These are phyloP conservation scores for Metschnikowia dekortorum DNA, from an alignment of 805 yeast genomes.

Conservation along the genomic window DNA sequence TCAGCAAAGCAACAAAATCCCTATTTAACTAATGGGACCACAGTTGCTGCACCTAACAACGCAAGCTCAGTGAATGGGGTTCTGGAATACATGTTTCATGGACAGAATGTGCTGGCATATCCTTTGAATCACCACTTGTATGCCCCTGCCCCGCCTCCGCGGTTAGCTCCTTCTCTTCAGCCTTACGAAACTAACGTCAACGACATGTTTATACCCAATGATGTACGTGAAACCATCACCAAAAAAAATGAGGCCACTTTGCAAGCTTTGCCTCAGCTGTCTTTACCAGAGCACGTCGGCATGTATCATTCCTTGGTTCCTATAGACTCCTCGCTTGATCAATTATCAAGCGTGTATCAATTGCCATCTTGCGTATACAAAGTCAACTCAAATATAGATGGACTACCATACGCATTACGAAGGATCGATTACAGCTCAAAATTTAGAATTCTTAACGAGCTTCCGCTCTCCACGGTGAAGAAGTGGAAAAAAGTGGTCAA, in stretches of 20 bases:
- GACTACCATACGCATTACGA: constrained; percentile 70
- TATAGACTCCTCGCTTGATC: constrained; percentile 48
- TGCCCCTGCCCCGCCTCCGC: constrained; percentile 86
- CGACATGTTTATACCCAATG: constrained; percentile 66
- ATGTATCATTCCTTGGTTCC: constrained; percentile 81
- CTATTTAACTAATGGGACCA: constrained; percentile 16
- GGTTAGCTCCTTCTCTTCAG: constrained; percentile 52
- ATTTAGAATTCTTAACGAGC: constrained; percentile 41
- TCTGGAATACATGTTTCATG: constrained; percentile 14
- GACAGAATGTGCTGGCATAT: constrained; percentile 22
- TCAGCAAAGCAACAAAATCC: constrained; percentile 20
- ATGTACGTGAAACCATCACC: constrained; percentile 66
- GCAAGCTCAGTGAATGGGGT: constrained; percentile 6
- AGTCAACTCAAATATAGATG: constrained; percentile 74
- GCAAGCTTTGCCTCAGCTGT: constrained; percentile 50
- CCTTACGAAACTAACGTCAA: constrained; percentile 70
- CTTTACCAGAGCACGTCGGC: constrained; percentile 55
- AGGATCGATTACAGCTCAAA: constrained; percentile 49
- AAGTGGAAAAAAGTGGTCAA: constrained; percentile 57
- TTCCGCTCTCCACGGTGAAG: constrained; percentile 56
- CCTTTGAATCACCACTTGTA: constrained; percentile 81
- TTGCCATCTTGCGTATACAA: constrained; percentile 65
- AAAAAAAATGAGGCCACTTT: constrained; percentile 76
- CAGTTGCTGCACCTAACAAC: constrained; percentile 8
- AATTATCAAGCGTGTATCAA: constrained; percentile 41